Percentiles rank a stretch among this genome's conserved stretches.
Conservation (phyloP, 2,329 filamentous ascomycete genomes). For the Fragosphaeria purpurea region DNA sequence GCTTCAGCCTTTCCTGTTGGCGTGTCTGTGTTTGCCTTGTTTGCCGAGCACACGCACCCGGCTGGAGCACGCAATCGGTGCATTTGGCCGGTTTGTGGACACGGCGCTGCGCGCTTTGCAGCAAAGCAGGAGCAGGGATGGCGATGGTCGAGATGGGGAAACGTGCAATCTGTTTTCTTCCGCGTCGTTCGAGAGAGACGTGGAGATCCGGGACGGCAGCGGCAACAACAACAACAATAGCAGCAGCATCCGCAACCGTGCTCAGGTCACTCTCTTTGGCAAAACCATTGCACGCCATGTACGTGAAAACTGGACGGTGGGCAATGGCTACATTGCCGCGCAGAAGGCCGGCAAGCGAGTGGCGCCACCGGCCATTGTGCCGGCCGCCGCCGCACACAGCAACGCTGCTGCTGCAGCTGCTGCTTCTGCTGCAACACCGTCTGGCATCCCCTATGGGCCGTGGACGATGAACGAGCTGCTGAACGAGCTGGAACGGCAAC, state of each 20-base stretch:
- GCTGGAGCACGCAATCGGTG: constrained; percentile 1
- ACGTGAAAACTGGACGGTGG: constrained; percentile 31
- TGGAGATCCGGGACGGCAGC: background rate
- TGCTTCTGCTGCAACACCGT: constrained; percentile 2
- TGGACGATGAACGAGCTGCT: constrained; percentile 24
- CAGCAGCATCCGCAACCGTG: background rate
- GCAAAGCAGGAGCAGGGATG: too few species aligned
- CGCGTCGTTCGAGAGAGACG: background rate
- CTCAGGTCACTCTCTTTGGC: constrained; percentile 29
- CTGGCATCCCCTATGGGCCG: constrained; percentile 14
- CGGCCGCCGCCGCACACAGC: background rate
- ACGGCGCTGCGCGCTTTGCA: background rate
- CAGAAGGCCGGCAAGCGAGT: constrained; percentile 4
- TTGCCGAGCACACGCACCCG: background rate
- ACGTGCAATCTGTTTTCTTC: too few species aligned
- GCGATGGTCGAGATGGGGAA: too few species aligned
- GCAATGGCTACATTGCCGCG: constrained; percentile 14
- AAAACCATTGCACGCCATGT: constrained; percentile 35
- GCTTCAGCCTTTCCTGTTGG: constrained; percentile 13
- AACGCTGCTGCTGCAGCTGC: background rate
- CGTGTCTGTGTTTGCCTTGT: constrained; percentile 6
- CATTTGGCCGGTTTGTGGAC: constrained; percentile 4
- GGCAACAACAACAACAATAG: background rate
- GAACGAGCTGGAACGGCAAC: constrained; percentile 21
- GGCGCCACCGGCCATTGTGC: background rate